A percentile compares a stretch with the other conserved stretches of the same genome.
Conservation (phyloP, 1,284 basidiomycete genomes). For the Hortiboletus rubellus region DNA sequence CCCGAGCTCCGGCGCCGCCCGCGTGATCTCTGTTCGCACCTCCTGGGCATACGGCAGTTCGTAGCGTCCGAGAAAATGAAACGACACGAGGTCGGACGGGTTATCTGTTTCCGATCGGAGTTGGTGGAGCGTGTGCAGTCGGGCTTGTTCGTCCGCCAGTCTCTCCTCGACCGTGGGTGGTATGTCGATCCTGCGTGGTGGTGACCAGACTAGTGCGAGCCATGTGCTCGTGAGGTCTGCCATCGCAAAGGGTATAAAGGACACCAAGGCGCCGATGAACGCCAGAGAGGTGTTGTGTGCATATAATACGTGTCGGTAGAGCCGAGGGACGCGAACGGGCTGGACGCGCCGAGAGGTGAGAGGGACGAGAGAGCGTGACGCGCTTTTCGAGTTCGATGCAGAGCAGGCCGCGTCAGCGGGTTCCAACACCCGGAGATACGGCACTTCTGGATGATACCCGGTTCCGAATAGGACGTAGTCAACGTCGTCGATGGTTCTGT, state of each 20-base stretch:
- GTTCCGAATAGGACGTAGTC: constrained; percentile 46
- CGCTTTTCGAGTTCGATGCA: neutral
- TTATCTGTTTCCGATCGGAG: constrained; percentile 31
- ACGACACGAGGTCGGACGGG: constrained; percentile 41
- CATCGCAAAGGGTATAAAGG: constrained; percentile 46
- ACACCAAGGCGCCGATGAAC: constrained; percentile 42
- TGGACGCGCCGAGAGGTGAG: constrained; percentile 22
- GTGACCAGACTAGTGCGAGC: constrained; percentile 42
- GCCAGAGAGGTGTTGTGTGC: constrained; percentile 45
- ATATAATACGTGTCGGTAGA: constrained; percentile 47
- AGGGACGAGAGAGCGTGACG: constrained; percentile 7
- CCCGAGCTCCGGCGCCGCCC: constrained; percentile 33
- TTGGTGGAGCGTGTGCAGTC: constrained; percentile 31
- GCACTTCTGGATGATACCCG: constrained; percentile 43
- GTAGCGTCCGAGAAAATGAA: constrained; percentile 37
- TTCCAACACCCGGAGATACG: constrained; percentile 43
- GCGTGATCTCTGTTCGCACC: constrained; percentile 36
- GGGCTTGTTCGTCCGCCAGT: constrained; percentile 38
- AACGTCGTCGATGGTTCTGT: constrained; percentile 39
- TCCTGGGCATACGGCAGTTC: constrained; percentile 42
- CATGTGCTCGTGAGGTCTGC: constrained; percentile 46
- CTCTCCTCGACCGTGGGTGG: constrained; percentile 33
- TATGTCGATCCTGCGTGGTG: constrained; percentile 23
- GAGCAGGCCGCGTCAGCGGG: neutral
- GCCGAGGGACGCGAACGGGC: constrained; percentile 41